phyloP scores from a whole-genome alignment of 2,329 filamentous ascomycete genomes.

The Ceratocystiopsis sp. region DNA sequence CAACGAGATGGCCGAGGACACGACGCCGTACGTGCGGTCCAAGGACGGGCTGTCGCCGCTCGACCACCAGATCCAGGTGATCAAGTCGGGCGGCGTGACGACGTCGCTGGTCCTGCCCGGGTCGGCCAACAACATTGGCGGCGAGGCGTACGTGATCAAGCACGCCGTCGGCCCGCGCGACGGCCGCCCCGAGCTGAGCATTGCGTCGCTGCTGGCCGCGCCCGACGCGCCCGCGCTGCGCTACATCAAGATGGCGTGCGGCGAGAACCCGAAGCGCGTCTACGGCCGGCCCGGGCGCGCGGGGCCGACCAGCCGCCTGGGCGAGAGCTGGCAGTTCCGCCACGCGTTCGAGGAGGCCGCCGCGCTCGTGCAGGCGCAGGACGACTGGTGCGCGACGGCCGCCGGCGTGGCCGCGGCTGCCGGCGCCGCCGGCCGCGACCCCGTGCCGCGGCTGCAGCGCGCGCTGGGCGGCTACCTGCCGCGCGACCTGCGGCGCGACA shows the following conservation, averaged over 20 bases:
- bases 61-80: constrained; percentile 48
- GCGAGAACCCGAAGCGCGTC: constrained; percentile 49
- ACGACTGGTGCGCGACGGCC: constrained; percentile 50
- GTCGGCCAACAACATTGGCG: constrained; percentile 56
- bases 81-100: constrained; percentile 58
- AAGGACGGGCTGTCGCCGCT: constrained; percentile 47
- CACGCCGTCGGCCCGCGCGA: constrained; percentile 43
- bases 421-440: constrained; percentile 33
- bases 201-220: constrained; percentile 46
- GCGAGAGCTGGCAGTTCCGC: constrained; percentile 53
- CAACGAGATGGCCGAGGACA: constrained; percentile 47
- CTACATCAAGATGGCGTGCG: constrained; percentile 65
- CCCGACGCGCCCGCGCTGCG: constrained; percentile 43
- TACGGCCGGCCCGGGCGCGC: constrained; percentile 37
- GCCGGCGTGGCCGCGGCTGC: constrained; percentile 33
- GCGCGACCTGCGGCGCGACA: constrained; percentile 45
- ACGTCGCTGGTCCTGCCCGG: constrained; percentile 50
- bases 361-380: constrained; percentile 38
- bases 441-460: constrained; percentile 19
- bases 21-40: constrained; percentile 50
- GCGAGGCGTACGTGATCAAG: constrained; percentile 54
- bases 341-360: constrained; percentile 49
- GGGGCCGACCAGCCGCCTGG: constrained; percentile 43
- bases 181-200: constrained; percentile 45
- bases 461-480: constrained; percentile 41